These are phyloP conservation scores for Immersiporthe knoxdaviesiana DNA, from an alignment of 2,329 filamentous ascomycete species.

Conservation along the genomic window DNA sequence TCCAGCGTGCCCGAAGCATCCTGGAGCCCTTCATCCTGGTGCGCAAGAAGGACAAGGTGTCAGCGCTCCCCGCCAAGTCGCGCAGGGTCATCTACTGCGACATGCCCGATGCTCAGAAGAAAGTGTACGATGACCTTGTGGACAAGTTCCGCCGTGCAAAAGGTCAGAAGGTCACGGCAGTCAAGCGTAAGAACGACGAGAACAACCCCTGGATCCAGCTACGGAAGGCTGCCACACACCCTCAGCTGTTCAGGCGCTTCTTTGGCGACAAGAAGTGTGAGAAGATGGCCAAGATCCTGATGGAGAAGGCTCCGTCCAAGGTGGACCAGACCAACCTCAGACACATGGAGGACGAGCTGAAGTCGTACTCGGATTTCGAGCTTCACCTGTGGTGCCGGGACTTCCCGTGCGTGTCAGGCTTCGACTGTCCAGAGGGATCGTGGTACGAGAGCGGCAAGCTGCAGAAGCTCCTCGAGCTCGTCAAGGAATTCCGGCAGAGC, in stretches of 20 bases:
- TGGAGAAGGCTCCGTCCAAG: slow-evolving; percentile 66
- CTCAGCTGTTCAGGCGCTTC: slow-evolving; percentile 80
- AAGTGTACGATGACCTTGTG: slow-evolving; percentile 70
- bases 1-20: slow-evolving; percentile 85
- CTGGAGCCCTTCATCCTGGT: slow-evolving; percentile 94
- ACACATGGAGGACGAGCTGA: slow-evolving; percentile 59
- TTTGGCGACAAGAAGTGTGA: slow-evolving; percentile 76
- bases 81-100: slow-evolving; percentile 80
- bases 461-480: slow-evolving; percentile 74
- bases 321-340: slow-evolving; percentile 56
- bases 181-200: slow-evolving; percentile 54
- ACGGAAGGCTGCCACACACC: slow-evolving; percentile 89
- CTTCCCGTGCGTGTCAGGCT: slow-evolving; percentile 57
- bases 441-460: slow-evolving; percentile 79
- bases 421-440: slow-evolving; percentile 56
- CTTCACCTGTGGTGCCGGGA: slow-evolving; percentile 68
- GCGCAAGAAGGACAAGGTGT: slow-evolving; percentile 88
- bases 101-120: slow-evolving; percentile 71
- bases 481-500: slow-evolving; percentile 72
- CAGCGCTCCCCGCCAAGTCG: slow-evolving; percentile 79
- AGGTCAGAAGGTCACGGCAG: slow-evolving; percentile 61
- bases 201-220: slow-evolving; percentile 86
- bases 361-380: slow-evolving; percentile 64
- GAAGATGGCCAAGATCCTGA: slow-evolving; percentile 76
- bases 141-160: slow-evolving; percentile 66